Percentiles rank a stretch among this genome's conserved stretches.
phyloP scores from a whole-genome alignment of 371 early-diverging fungal species.

The Phascolomyces articulosus region DNA sequence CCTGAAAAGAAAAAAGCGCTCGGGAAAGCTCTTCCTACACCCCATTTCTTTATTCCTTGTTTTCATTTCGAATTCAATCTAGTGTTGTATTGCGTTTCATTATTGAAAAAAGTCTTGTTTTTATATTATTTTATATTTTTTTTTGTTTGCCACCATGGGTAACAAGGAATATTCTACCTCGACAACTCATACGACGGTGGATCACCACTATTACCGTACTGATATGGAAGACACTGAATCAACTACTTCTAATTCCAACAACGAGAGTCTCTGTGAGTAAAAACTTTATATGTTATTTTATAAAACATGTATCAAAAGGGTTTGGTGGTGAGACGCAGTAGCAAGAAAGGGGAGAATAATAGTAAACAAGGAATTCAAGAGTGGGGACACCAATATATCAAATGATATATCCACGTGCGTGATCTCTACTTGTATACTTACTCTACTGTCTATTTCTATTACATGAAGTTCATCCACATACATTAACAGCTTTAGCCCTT shows the following conservation, averaged over 20 bases:
- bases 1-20: too few species aligned
- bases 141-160: not conserved
- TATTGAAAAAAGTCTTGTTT: too few species aligned
- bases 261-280: constrained; percentile 1
- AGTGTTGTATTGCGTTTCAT: too few species aligned
- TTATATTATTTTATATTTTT: too few species aligned
- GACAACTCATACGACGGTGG: too few species aligned
- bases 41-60: too few species aligned
- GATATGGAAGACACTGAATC: not conserved
- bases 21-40: too few species aligned
- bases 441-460: not conserved
- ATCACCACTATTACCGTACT: not conserved
- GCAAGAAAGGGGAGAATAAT: not conserved
- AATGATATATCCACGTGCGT: constrained; percentile 3
- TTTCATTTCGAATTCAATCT: too few species aligned
- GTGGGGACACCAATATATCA: not conserved
- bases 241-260: not conserved
- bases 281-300: not conserved
- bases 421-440: not conserved
- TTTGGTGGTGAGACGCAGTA: too few species aligned
- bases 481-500: constrained; percentile 51
- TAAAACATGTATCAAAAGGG: not conserved
- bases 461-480: constrained; percentile 61
- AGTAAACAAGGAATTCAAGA: not conserved
- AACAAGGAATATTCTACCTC: not conserved